These are phyloP conservation scores for Penicillium paradoxum DNA, from an alignment of 495 filamentous ascomycete genomes.

Conservation along the genomic window DNA sequence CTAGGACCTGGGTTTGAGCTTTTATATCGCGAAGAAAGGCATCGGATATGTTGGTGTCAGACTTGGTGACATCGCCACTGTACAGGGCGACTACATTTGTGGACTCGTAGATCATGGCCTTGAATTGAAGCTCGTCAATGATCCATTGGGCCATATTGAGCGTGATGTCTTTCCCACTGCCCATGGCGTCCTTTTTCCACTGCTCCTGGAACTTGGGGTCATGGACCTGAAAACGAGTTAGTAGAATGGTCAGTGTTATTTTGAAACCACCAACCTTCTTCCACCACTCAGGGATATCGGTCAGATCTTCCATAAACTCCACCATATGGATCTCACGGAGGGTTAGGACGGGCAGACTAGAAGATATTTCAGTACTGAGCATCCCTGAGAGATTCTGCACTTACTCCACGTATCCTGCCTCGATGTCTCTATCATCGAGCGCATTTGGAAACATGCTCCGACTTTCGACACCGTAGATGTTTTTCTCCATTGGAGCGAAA, in stretches of 20 bases:
- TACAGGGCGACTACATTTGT: constrained; percentile 31
- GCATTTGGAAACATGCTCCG: constrained; percentile 31
- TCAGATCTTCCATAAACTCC: constrained; percentile 34
- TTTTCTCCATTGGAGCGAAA: constrained; percentile 26
- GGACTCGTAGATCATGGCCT: constrained; percentile 34
- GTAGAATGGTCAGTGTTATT: neutral
- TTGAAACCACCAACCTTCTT: constrained; percentile 35
- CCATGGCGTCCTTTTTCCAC: constrained; percentile 36
- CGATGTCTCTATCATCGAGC: constrained; percentile 31
- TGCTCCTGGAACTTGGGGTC: constrained; percentile 34
- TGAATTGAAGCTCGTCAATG: constrained; percentile 48
- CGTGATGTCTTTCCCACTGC: constrained; percentile 32
- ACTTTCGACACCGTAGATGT: constrained; percentile 25
- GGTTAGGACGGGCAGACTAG: constrained; percentile 32
- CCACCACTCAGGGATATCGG: constrained; percentile 50
- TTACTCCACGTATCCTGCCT: constrained; percentile 31
- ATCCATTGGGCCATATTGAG: constrained; percentile 49
- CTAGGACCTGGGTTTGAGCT: constrained; percentile 19
- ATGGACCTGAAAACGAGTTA: constrained; percentile 24
- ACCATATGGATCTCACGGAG: constrained; percentile 38
- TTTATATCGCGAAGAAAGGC: constrained; percentile 31
- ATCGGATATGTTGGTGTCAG: constrained; percentile 29
- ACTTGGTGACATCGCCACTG: constrained; percentile 37
- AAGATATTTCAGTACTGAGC: neutral
- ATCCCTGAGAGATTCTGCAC: neutral